Evolutionary conservation across 2,329 filamentous ascomycete genomes (phyloP), one percentile per base, ranked within the genome.

Genomic region (Colletotrichum sp.): DNA sequence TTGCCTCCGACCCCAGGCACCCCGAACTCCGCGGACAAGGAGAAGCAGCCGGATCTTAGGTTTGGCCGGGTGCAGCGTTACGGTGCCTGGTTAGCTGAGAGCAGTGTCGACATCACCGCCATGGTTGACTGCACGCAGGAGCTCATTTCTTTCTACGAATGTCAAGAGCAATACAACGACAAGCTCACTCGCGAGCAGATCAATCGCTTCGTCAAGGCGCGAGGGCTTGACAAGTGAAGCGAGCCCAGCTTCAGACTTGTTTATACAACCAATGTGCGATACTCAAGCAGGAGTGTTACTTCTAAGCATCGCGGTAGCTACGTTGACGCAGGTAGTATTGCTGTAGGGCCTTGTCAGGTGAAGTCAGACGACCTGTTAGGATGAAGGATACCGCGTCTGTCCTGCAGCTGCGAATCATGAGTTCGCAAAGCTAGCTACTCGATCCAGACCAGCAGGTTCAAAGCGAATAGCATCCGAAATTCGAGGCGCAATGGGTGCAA

Each of bases 61-160:
- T 89, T 95, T 64, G 89, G 91, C 68, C 93, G 93, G 79, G 89
- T 98, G 55, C 90, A 92, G 80, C 86, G 89, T 39, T 92, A 91
- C 75, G 91, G 95, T 12, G 91, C 92, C 55, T 98, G 96, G 94
- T 88, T 98, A 72, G 94, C 96, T 1, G 95, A 98, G 82, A 97
- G 95, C 80, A 94, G 92, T 72, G 92, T 98, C 59, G 95, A 98
- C 80, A 94, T 98, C 81, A 92, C 95, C 78, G 94, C 93, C 36
- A 93, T 98, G 84, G 94, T 98, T 67, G 95, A 98, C 84, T 95
- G 94, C 81, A 96, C 95, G 1, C 96, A 98, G 85, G 96, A 98
- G 85, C 90, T 98, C 77, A 95, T 98, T 69, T 96, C 95, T 5
- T 91, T 98, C 78, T 98, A 98, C 82, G 95, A 98, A 81, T 91